Percentiles rank a stretch among this genome's conserved stretches.
These are phyloP conservation scores for Collariella sp. DNA, from an alignment of 495 filamentous ascomycete genomes.

Conservation along the genomic window DNA sequence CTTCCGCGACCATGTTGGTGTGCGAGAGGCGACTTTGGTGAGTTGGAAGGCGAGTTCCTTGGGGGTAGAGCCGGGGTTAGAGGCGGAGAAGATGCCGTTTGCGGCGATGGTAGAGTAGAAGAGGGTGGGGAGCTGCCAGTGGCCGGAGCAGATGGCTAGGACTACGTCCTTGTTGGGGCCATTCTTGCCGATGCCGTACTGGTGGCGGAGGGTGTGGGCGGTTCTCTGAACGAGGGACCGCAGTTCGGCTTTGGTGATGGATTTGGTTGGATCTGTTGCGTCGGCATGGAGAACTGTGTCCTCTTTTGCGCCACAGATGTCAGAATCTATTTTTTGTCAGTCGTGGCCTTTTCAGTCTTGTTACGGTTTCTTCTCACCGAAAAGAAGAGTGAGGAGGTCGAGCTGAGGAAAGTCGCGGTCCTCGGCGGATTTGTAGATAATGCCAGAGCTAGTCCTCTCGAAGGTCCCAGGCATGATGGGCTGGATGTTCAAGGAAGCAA, in stretches of 20 bases:
- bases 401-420: constrained; percentile 5
- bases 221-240: constrained; percentile 35
- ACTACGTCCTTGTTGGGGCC: constrained; percentile 45
- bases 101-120: constrained; percentile 45
- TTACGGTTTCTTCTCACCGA: background rate
- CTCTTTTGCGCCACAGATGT: constrained; percentile 10
- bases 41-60: constrained; percentile 39
- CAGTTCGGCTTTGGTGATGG: constrained; percentile 40
- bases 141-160: constrained; percentile 41
- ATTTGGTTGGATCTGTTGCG: constrained; percentile 40
- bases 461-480: constrained; percentile 38
- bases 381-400: constrained; percentile 12
- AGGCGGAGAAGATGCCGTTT: constrained; percentile 43
- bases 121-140: constrained; percentile 37
- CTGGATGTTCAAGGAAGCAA: too few species aligned
- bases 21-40: constrained; percentile 59
- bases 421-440: constrained; percentile 80
- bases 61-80: constrained; percentile 33
- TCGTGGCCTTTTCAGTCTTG: background rate
- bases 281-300: constrained; percentile 27
- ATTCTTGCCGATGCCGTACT: constrained; percentile 39
- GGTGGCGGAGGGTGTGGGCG: constrained; percentile 39
- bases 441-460: constrained; percentile 86
- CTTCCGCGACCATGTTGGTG: constrained; percentile 47
- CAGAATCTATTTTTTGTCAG: constrained; percentile 2